Percentiles rank a stretch among this genome's conserved stretches.
Evolutionary conservation across 2,329 filamentous ascomycete species (phyloP).

Genomic region (Aspergillus sp.): DNA sequence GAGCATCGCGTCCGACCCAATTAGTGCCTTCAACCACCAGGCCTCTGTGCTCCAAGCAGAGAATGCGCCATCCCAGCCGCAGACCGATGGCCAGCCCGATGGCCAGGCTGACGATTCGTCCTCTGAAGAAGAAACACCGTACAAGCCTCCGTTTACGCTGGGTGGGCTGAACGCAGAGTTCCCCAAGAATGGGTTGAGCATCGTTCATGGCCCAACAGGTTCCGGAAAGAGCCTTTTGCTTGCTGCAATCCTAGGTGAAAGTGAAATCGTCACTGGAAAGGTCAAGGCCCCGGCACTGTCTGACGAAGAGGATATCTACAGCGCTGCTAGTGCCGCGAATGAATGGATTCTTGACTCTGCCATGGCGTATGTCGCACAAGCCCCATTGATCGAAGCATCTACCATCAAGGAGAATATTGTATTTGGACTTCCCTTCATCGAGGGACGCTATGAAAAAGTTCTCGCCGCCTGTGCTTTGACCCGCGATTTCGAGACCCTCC

Average conservation of each 20-base stretch:
- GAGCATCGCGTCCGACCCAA: constrained; percentile 48
- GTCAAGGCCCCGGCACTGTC: not conserved
- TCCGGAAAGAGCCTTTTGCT: not conserved
- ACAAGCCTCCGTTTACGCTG: too few species aligned
- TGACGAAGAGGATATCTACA: too few species aligned
- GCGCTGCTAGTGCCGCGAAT: constrained; percentile 24
- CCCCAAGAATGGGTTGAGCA: not conserved
- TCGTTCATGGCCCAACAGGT: not conserved
- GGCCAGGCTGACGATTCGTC: too few species aligned
- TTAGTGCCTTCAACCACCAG: constrained; percentile 62
- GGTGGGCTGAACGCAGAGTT: too few species aligned
- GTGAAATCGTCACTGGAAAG: not conserved
- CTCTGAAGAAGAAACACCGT: too few species aligned
- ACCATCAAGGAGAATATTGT: not conserved
- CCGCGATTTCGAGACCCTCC: not conserved
- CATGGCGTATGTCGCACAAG: not conserved
- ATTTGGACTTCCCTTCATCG: not conserved
- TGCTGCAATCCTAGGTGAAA: not conserved
- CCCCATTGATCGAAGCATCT: not conserved
- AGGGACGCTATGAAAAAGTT: not conserved
- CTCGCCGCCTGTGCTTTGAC: not conserved
- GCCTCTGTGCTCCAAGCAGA: constrained; percentile 42
- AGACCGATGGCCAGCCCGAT: too few species aligned
- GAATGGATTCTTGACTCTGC: constrained; percentile 27
- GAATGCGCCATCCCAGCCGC: too few species aligned